A percentile compares a stretch with the other conserved stretches of the same genome.
phyloP scores from a whole-genome alignment of 2,329 filamentous ascomycete species.

The Pseudopyricularia javanii region DNA sequence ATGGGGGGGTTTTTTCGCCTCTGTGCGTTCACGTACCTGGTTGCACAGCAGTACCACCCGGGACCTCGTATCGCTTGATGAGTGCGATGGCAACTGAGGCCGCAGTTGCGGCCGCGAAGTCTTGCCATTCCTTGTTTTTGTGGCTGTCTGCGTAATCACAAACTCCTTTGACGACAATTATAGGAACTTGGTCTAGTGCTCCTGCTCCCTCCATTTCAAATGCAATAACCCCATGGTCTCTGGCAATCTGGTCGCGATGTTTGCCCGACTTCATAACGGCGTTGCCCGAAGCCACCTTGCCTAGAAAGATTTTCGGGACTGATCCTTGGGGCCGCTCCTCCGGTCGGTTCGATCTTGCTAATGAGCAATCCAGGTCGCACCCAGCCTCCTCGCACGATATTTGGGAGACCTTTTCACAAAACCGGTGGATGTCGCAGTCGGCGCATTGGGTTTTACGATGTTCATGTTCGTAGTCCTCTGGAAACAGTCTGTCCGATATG shows the following conservation, averaged over 20 bases:
- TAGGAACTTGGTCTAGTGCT: constrained; percentile 15
- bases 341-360: not conserved
- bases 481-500: not conserved
- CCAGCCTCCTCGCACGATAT: not conserved
- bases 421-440: not conserved
- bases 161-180: constrained; percentile 17
- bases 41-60: not conserved
- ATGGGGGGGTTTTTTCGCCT: too few relatives aligned
- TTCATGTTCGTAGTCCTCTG: not conserved
- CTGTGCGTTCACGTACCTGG: too few relatives aligned
- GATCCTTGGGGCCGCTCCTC: not conserved
- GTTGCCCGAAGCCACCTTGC: not conserved
- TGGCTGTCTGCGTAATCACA: constrained; percentile 27
- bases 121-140: constrained; percentile 22
- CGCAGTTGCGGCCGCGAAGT: constrained; percentile 21
- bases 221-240: not conserved
- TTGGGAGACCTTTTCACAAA: not conserved
- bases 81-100: constrained; percentile 15
- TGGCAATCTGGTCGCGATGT: not conserved
- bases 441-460: not conserved
- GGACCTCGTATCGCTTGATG: not conserved
- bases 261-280: not conserved
- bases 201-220: constrained; percentile 23
- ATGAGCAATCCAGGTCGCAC: not conserved
- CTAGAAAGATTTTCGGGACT: not conserved